Evolutionary conservation across 768 basidiomycete genomes (phyloP), one percentile per base, ranked within the genome.

Genomic region (Tricholoma sp.): DNA sequence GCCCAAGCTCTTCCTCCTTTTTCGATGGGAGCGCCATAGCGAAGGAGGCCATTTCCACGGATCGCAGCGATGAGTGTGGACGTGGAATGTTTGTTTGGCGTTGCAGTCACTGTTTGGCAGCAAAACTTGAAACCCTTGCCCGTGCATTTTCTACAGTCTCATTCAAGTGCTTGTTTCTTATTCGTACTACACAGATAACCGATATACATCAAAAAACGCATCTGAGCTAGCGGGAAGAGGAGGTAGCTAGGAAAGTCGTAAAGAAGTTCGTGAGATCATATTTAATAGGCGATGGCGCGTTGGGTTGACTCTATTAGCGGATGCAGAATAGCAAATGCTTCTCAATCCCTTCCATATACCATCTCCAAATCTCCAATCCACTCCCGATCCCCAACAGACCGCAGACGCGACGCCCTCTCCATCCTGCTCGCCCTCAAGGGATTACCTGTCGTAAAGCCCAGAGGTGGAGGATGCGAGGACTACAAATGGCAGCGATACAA

Each of bases 1-100:
- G 84, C 53, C 91, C 88, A 72, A 82, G 86, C 77, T 97, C 95
- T 67, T 98, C 96, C 74, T 98, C 95, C 79, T 95, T 95, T 80
- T 98, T 98, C 63, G 88, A 92, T 66, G 81, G 79, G 74, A 91
- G 87, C 63, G 86, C 81, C 84, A 90, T 83, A 68, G 74, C 76
- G 66, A 81, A 79, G 64, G 78, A 76, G 57, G 74, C 75, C 79
- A 81, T 80, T 60, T 68, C 65, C 61, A 52, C 56, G 52, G 20
- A 53, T 48, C 18, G 51, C 54, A 36, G 53, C 49, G 53, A 53
- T 52, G 53, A 55, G 53, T 61, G 71, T 68, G 70, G 72, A 75
- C 74, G 74, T 76, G 75, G 70, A 75, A 66, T 67, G 56, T 72
- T 70, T 75, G 72, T 76, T 74, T 74, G 69, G 63, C 64, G 53